These are phyloP conservation scores for Mediolabrus comicus DNA, from an alignment of 108 stramenopile species.

Conservation along the genomic window DNA sequence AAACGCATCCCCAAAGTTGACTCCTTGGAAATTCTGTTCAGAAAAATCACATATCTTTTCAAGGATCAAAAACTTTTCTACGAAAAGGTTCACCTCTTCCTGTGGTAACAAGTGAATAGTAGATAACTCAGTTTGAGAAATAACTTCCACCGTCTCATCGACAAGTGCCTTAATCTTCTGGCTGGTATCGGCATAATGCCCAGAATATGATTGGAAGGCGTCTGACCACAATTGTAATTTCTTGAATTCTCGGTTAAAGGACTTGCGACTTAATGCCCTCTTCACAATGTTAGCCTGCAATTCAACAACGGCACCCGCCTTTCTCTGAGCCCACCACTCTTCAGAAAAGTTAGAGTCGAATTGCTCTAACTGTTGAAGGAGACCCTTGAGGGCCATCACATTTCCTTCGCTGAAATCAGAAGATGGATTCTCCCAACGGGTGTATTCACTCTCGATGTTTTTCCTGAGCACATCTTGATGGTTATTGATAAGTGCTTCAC, in stretches of 20 bases:
- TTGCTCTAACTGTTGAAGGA: conserved; percentile 11
- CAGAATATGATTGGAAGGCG: conserved; percentile 18
- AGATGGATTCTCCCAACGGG: conserved; percentile 13
- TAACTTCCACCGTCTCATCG: background rate
- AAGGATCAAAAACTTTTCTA: background rate
- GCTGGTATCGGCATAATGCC: conserved; percentile 1
- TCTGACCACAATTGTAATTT: conserved; percentile 20
- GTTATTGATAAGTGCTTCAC: conserved; percentile 28
- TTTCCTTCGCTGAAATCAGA: conserved; percentile 26
- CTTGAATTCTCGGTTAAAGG: conserved; percentile 6
- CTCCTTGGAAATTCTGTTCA: background rate
- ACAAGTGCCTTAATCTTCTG: background rate
- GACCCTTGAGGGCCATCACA: conserved; percentile 12
- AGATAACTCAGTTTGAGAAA: conserved; percentile 13
- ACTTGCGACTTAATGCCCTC: background rate
- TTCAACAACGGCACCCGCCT: background rate
- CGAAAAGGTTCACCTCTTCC: conserved; percentile 10
- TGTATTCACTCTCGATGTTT: conserved; percentile 14
- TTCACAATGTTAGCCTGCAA: conserved; percentile 26
- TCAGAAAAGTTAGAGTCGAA: conserved; percentile 10
- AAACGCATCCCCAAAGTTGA: background rate
- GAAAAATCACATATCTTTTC: conserved; percentile 15
- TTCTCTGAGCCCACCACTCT: background rate
- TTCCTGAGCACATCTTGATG: conserved; percentile 4
- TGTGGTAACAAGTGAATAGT: conserved; percentile 2